Percentiles rank a stretch among this genome's conserved stretches.
Conservation (phyloP, 805 yeast genomes). For the Wickerhamiella lipophila region DNA sequence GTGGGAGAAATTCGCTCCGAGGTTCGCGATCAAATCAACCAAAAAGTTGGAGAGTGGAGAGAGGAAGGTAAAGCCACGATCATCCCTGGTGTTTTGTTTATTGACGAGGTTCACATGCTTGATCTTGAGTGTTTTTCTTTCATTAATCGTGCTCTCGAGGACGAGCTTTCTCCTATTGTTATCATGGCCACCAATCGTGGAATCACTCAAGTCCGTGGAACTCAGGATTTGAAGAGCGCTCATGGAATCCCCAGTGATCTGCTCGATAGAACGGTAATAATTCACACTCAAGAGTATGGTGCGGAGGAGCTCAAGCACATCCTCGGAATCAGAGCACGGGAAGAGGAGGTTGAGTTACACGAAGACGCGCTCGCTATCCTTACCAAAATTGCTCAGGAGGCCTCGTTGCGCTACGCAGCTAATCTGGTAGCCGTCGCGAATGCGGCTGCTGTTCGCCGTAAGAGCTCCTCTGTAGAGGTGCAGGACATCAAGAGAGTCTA, state of each 20-base stretch:
- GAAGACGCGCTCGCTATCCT: slow-evolving; percentile 75
- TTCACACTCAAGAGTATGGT: slow-evolving; percentile 68
- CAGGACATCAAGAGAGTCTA: slow-evolving; percentile 80
- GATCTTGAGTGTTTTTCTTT: slow-evolving; percentile 94
- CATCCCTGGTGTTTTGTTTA: slow-evolving; percentile 92
- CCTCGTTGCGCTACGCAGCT: slow-evolving; percentile 84
- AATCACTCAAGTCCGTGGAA: slow-evolving; percentile 83
- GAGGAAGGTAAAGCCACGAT: slow-evolving; percentile 97
- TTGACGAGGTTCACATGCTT: slow-evolving; percentile 97
- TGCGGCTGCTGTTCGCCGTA: slow-evolving; percentile 72
- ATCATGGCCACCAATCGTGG: slow-evolving; percentile 98
- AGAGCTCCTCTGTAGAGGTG: slow-evolving; percentile 56
- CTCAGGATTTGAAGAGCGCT: slow-evolving; percentile 54
- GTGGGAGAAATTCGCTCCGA: slow-evolving; percentile 96
- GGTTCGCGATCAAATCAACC: slow-evolving; percentile 90
- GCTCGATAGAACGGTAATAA: slow-evolving; percentile 84
- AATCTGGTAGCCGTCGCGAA: slow-evolving; percentile 84
- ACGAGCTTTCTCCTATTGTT: slow-evolving; percentile 91
- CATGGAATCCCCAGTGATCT: slow-evolving; percentile 96
- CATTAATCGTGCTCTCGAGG: slow-evolving; percentile 91
- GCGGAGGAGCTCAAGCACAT: slow-evolving; percentile 79
- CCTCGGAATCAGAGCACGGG: slow-evolving; percentile 77
- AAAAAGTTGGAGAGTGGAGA: slow-evolving; percentile 95
- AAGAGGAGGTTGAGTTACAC: slow-evolving; percentile 78
- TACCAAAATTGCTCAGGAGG: slow-evolving; percentile 80